Evolutionary conservation across 371 early-diverging fungal species (phyloP).

Genomic region (Saksenaea vasiformis): DNA sequence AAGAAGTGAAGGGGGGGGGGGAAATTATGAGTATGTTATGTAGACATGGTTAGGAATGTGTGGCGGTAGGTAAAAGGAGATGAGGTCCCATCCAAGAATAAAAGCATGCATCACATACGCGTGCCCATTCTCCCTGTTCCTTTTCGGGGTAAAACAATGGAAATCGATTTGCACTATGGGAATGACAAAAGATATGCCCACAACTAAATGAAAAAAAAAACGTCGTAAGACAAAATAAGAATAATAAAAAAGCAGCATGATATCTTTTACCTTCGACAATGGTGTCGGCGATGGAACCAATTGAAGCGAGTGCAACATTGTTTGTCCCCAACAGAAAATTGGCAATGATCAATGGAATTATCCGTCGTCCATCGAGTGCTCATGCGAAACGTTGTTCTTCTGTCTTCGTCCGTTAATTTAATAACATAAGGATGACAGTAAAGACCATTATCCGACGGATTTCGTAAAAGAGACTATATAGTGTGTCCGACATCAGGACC

Average conservation of each 20-base stretch:
- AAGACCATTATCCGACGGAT: neutral
- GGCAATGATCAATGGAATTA: conserved; percentile 17
- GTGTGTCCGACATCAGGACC: neutral
- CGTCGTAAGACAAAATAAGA: neutral
- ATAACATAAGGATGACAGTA: conserved; percentile 21
- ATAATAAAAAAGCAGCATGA: neutral
- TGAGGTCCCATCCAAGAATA: conserved; percentile 9
- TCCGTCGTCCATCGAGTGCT: conserved; percentile 24
- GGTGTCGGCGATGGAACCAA: conserved; percentile 23
- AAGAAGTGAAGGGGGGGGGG: too few species aligned
- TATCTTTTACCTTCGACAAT: conserved; percentile 27
- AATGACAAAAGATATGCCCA: conserved; percentile 27
- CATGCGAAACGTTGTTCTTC: conserved; percentile 16
- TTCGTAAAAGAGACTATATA: conserved; percentile 16
- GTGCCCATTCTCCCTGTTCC: conserved; percentile 25
- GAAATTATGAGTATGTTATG: neutral
- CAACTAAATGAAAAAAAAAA: conserved; percentile 16
- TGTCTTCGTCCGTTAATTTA: conserved; percentile 14
- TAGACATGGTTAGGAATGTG: neutral
- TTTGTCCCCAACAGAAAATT: conserved; percentile 6
- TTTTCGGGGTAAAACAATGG: conserved; percentile 20
- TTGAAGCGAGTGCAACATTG: conserved; percentile 17
- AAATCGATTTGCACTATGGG: conserved; percentile 25
- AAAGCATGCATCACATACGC: conserved; percentile 32
- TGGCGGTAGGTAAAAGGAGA: neutral